Conservation (phyloP, 139 green algal genomes). For the Coelastrella sp. region DNA sequence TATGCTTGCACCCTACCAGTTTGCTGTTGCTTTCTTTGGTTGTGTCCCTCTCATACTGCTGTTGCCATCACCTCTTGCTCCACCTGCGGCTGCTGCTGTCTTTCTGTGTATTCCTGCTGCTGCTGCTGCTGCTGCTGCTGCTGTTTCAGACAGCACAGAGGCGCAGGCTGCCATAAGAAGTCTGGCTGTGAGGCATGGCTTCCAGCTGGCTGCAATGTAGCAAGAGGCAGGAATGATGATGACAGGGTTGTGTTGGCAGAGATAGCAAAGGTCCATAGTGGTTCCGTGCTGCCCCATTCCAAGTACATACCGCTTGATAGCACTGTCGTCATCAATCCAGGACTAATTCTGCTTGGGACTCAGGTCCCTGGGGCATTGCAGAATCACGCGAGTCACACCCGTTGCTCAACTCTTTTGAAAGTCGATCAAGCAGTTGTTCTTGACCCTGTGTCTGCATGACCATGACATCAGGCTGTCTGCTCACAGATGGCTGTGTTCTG, state of each 20-base stretch:
- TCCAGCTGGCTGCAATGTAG: neutral
- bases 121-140: slow-evolving; percentile 3
- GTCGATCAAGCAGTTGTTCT: no score
- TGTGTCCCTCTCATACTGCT: neutral
- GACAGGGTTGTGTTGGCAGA: neutral
- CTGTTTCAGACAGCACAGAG: neutral
- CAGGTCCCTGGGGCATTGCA: no score
- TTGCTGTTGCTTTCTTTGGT: neutral
- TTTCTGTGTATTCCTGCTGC: neutral
- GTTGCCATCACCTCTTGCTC: neutral
- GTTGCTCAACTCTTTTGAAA: no score
- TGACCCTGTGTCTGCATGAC: no score
- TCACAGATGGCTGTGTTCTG: neutral
- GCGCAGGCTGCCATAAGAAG: neutral
- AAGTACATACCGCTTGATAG: no score
- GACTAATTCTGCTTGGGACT: no score
- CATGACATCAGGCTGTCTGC: no score
- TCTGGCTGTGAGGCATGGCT: slow-evolving; percentile 18
- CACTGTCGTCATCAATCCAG: no score
- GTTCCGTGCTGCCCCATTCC: no score
- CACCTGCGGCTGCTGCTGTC: slow-evolving; percentile 8
- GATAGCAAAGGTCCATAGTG: neutral
- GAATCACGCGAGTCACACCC: no score
- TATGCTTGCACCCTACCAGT: neutral
- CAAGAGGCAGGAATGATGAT: neutral